phyloP scores from a whole-genome alignment of 805 yeast genomes.

The Lipomyces mesembrius region DNA sequence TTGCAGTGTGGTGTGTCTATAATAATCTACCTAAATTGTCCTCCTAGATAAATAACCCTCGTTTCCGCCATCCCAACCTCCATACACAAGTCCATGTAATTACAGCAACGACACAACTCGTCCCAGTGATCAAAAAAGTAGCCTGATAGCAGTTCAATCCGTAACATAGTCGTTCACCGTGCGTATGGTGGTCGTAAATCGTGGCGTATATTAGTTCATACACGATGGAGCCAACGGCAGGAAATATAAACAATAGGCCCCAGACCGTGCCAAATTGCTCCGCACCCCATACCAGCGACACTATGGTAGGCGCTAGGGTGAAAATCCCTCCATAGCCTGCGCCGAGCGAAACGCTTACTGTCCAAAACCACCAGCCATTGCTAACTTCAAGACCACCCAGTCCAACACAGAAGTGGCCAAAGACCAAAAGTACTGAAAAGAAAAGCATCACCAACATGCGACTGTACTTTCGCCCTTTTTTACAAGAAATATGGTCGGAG shows the following conservation, averaged over 20 bases:
- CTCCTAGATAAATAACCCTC: conserved; percentile 25
- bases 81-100: conserved; percentile 24
- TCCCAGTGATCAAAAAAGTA: conserved; percentile 42
- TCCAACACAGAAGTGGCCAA: conserved; percentile 39
- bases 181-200: conserved; percentile 56
- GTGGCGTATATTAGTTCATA: conserved; percentile 74
- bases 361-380: conserved; percentile 38
- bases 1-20: neutral
- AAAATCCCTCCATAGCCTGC: conserved; percentile 79
- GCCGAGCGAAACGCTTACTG: conserved; percentile 63
- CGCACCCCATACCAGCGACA: conserved; percentile 84
- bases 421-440: conserved; percentile 43
- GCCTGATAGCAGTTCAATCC: conserved; percentile 40
- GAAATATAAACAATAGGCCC: conserved; percentile 87
- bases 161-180: conserved; percentile 28
- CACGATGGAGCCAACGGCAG: conserved; percentile 76
- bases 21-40: neutral
- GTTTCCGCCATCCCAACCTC: conserved; percentile 27
- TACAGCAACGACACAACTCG: conserved; percentile 39
- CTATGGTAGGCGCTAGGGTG: conserved; percentile 83
- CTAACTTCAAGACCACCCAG: conserved; percentile 28
- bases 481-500: conserved; percentile 61
- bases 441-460: conserved; percentile 47
- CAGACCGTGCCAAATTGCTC: conserved; percentile 89
- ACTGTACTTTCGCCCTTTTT: conserved; percentile 41